phyloP scores from a whole-genome alignment of 331 rosid genomes.

The Pyrus hybrid region DNA sequence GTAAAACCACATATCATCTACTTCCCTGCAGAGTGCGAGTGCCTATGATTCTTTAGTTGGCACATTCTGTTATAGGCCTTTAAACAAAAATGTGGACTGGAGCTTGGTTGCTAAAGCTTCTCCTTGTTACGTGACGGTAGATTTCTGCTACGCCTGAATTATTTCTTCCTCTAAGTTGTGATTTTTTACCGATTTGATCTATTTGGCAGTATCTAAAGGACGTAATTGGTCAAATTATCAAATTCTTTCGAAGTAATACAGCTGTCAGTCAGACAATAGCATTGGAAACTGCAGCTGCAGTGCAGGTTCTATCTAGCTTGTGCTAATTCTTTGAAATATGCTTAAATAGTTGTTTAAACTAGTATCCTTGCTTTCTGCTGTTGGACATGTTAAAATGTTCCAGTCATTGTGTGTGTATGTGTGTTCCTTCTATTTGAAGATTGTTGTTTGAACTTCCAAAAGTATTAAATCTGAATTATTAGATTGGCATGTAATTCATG shows the following conservation, averaged over 20 bases:
- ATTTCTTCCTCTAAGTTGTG: neutral
- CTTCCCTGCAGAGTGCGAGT: constrained; percentile 75
- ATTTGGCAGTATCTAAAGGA: constrained; percentile 80
- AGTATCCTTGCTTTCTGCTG: constrained; percentile 8
- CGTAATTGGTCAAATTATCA: constrained; percentile 63
- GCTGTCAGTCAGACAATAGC: constrained; percentile 83
- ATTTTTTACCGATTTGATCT: constrained; percentile 16
- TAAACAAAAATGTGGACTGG: constrained; percentile 80
- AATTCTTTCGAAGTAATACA: constrained; percentile 65
- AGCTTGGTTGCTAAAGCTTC: constrained; percentile 95
- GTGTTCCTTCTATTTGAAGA: neutral
- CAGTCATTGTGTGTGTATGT: neutral
- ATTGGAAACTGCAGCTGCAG: constrained; percentile 90
- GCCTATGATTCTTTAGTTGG: constrained; percentile 71
- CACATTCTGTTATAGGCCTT: constrained; percentile 70
- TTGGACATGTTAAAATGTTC: neutral
- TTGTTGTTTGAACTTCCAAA: neutral
- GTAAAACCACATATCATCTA: constrained; percentile 12
- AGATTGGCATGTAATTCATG: neutral
- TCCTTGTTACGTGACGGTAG: constrained; percentile 96
- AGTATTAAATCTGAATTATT: neutral
- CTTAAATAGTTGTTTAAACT: constrained; percentile 2
- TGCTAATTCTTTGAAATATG: constrained; percentile 11
- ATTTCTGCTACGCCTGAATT: constrained; percentile 15
- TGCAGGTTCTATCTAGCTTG: constrained; percentile 57